Conservation (phyloP, 1,139 yeast species). For the Meyerozyma sp. region DNA sequence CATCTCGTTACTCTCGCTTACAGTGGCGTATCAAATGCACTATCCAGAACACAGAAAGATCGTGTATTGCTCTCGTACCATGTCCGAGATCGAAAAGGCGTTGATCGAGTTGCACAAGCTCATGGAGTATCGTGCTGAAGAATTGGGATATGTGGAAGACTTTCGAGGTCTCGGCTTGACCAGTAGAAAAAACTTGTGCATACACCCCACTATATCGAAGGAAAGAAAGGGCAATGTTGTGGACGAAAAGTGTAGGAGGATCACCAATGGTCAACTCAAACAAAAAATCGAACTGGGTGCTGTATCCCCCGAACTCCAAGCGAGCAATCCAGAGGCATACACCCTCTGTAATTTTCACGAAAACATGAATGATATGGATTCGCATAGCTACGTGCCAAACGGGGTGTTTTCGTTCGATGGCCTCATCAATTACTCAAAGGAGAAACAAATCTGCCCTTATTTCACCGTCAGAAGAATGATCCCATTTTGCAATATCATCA, state of each 20-base stretch:
- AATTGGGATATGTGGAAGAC: conserved; percentile 78
- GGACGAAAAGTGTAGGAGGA: conserved; percentile 91
- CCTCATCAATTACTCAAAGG: conserved; percentile 69
- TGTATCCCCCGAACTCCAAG: conserved; percentile 53
- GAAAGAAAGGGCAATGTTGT: conserved; percentile 92
- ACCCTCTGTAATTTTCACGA: conserved; percentile 82
- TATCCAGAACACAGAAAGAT: conserved; percentile 93
- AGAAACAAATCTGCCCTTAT: conserved; percentile 85
- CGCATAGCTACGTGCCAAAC: conserved; percentile 79
- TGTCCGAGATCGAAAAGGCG: conserved; percentile 98
- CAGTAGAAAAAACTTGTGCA: conserved; percentile 86
- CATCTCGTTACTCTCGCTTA: conserved; percentile 79
- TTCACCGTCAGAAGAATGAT: conserved; percentile 98
- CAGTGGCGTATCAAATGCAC: conserved; percentile 93
- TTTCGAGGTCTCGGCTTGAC: conserved; percentile 93
- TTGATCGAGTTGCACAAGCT: conserved; percentile 84
- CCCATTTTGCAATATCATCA: conserved; percentile 87
- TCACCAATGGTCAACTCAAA: conserved; percentile 88
- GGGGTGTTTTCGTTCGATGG: conserved; percentile 95
- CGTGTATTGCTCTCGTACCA: conserved; percentile 97
- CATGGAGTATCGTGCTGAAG: conserved; percentile 81
- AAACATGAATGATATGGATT: conserved; percentile 77
- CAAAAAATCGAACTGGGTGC: conserved; percentile 51
- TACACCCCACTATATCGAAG: conserved; percentile 81
- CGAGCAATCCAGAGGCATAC: conserved; percentile 25